Conservation (phyloP, 2,329 filamentous ascomycete genomes). For the Fusarium foetens region DNA sequence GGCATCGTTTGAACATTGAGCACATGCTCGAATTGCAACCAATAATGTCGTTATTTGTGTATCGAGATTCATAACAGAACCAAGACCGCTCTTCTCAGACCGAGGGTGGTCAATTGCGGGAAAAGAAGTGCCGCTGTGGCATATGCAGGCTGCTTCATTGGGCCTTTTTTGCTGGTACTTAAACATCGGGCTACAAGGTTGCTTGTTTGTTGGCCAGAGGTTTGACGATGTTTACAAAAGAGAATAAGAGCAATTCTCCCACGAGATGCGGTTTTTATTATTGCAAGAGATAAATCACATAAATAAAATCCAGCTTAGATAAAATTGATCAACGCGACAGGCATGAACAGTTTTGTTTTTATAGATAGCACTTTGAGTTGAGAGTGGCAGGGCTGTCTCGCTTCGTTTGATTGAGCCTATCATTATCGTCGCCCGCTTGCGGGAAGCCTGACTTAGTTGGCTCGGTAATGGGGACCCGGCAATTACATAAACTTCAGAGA, state of each 20-base stretch:
- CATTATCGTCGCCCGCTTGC: too few species aligned
- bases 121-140: not conserved
- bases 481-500: not conserved
- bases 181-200: not conserved
- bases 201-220: not conserved
- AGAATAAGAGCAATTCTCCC: accelerated
- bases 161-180: too few species aligned
- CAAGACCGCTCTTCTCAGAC: not conserved
- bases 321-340: accelerated
- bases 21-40: not conserved
- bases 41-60: not conserved
- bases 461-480: not conserved
- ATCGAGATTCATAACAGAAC: not conserved
- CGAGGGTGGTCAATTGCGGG: accelerated
- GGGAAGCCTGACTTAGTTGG: not conserved
- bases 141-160: not conserved
- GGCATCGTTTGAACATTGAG: not conserved
- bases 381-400: not conserved
- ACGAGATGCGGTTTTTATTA: not conserved
- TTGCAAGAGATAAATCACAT: not conserved
- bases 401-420: not conserved
- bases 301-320: too few species aligned
- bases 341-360: too few species aligned
- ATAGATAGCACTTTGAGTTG: too few species aligned
- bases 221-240: not conserved